Evolutionary conservation across 257 asterid genomes (phyloP), one percentile per base, ranked within the genome.

Genomic region (Nicotiana tomentosiformis): DNA sequence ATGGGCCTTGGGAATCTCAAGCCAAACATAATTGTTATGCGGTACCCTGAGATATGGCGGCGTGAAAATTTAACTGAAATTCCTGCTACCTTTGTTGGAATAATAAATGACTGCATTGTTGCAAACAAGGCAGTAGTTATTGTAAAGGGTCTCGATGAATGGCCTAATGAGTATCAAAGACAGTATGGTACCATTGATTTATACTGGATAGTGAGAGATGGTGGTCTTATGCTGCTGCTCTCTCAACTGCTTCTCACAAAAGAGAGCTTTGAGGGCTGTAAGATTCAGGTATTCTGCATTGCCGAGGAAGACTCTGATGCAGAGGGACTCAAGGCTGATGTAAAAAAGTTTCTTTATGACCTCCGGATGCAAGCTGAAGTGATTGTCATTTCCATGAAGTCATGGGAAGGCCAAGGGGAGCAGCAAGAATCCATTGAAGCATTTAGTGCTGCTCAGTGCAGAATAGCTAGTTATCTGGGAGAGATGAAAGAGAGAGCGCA

Each of bases 31-130:
- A 90, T 96, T 2, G 98, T 96, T 10, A 94, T 96, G 97, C 89
- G 99, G 79, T 96, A 96, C 90, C 99, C 99, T 2, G 99, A 96
- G 82, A 96, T 96, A 57, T 96, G 99, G 98, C 97, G 99, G 18
- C 89, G 97, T 17, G 99, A 96, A 84, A 96, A 94, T 84, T 80
- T 94, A 77, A 93, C 89, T 0, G 97, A 96, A 88, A 96, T 96
- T 64, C 99, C 99, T 0, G 93, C 94, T 57, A 94, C 97, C 17
- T 96, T 96, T 39, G 97, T 93, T n/a, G 97, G 95, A 33, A 96
- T 96, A 58, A 96, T 96, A 78, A 96, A 93, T 33, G 99, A 96
- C 82, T 96, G 99, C 90, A 93, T 94, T 43, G 99, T 96, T 12
- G 99, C 99, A 1, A 96, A 96, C 90, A 96, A 94, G 86, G 99